phyloP scores from a whole-genome alignment of 306 rosid genomes.

The Cicer yamashitae region DNA sequence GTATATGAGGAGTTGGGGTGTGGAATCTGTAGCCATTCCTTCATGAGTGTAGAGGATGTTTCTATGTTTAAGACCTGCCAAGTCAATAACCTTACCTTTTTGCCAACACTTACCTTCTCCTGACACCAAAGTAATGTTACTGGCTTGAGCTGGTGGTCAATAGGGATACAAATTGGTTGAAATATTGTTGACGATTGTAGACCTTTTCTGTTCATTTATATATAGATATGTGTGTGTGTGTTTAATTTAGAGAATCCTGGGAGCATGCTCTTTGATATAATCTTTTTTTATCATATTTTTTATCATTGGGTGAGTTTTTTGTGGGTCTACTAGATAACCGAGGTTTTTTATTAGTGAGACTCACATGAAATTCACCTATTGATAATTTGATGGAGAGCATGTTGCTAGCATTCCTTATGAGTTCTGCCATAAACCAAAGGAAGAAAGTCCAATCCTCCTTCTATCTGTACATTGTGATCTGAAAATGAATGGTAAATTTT shows the following conservation, averaged over 20 bases:
- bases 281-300: constrained; percentile 1
- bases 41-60: constrained; percentile 4
- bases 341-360: constrained; percentile 10
- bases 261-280: background rate
- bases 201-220: background rate
- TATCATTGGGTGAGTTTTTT: constrained; percentile 15
- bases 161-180: background rate
- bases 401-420: background rate
- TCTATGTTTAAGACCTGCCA: background rate
- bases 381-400: background rate
- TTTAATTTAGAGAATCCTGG: too few relatives aligned
- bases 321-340: constrained; percentile 7
- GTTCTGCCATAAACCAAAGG: constrained; percentile 11
- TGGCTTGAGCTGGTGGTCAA: constrained; percentile 15
- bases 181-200: constrained; percentile 22
- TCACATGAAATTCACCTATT: background rate
- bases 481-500: constrained; percentile 39
- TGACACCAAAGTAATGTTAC: constrained; percentile 9
- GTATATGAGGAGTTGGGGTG: background rate
- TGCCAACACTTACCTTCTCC: background rate
- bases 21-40: background rate
- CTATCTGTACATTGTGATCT: constrained; percentile 35
- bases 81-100: constrained; percentile 7
- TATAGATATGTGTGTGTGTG: too few relatives aligned
- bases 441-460: constrained; percentile 24